phyloP scores from a whole-genome alignment of 345 rosid genomes.

The Cardamine resedifolia region DNA sequence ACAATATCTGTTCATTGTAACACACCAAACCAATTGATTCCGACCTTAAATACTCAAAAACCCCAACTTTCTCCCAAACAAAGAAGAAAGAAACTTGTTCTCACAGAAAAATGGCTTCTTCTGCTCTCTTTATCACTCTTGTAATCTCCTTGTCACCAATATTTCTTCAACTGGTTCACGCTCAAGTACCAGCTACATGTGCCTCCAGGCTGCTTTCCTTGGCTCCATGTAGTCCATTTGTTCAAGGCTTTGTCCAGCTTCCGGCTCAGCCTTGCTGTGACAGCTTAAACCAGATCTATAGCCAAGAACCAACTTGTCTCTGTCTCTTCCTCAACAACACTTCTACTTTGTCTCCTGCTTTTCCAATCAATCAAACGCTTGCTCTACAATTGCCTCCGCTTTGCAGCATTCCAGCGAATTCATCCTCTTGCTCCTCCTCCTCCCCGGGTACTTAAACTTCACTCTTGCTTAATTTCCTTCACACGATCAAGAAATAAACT shows the following conservation, averaged over 20 bases:
- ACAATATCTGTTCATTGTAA: slow-evolving; percentile 9
- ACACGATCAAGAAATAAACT: background rate
- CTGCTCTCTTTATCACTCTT: slow-evolving; percentile 36
- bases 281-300: slow-evolving; percentile 56
- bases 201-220: slow-evolving; percentile 54
- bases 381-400: slow-evolving; percentile 61
- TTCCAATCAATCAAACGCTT: slow-evolving; percentile 67
- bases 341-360: slow-evolving; percentile 39
- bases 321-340: slow-evolving; percentile 69
- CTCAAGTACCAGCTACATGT: slow-evolving; percentile 56
- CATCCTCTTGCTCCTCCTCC: slow-evolving; percentile 60
- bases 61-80: slow-evolving; percentile 6
- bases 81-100: slow-evolving; percentile 37
- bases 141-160: slow-evolving; percentile 30
- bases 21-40: slow-evolving; percentile 49
- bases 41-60: slow-evolving; percentile 33
- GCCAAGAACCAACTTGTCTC: slow-evolving; percentile 57
- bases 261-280: slow-evolving; percentile 67
- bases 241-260: slow-evolving; percentile 54
- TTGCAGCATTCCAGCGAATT: slow-evolving; percentile 50
- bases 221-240: slow-evolving; percentile 68
- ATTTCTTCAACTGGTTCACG: slow-evolving; percentile 22
- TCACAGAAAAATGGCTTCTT: slow-evolving; percentile 25
- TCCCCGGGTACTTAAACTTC: background rate
- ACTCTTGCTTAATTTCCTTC: background rate